Conservation (phyloP, 345 rosid genomes). For the Eucalyptus fibrosa region DNA sequence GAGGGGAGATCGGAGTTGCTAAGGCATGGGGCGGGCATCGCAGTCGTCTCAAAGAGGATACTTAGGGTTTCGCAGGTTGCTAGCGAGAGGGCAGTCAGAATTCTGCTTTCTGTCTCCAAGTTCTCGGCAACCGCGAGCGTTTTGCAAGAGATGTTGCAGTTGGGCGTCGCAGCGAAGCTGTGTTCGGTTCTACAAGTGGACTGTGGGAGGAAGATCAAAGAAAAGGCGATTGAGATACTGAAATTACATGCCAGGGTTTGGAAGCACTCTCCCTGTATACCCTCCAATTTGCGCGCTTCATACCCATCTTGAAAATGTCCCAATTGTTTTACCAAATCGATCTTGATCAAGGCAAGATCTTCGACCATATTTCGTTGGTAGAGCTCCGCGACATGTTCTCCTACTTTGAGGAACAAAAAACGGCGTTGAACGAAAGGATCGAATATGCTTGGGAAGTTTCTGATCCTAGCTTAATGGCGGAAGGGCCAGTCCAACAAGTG, state of each 20-base stretch:
- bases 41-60: conserved; percentile 29
- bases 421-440: background rate
- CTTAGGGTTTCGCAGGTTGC: conserved; percentile 53
- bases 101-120: conserved; percentile 44
- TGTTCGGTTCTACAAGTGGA: conserved; percentile 55
- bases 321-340: background rate
- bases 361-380: background rate
- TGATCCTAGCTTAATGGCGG: background rate
- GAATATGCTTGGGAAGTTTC: background rate
- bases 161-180: conserved; percentile 58
- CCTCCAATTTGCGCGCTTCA: conserved; percentile 17
- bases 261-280: conserved; percentile 56
- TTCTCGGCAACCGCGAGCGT: conserved; percentile 40
- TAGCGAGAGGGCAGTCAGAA: conserved; percentile 51
- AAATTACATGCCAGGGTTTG: conserved; percentile 54
- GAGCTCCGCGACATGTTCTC: background rate
- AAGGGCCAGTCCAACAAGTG: background rate
- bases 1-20: conserved; percentile 28
- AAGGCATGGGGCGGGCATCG: conserved; percentile 20
- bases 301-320: conserved; percentile 9
- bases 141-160: conserved; percentile 55
- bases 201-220: conserved; percentile 29
- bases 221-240: conserved; percentile 54
- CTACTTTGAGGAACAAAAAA: background rate
- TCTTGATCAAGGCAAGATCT: background rate